A percentile compares a stretch with the other conserved stretches of the same genome.
Evolutionary conservation across 208 protist genomes (phyloP).

Genomic region (Novymonas esmeraldas): DNA sequence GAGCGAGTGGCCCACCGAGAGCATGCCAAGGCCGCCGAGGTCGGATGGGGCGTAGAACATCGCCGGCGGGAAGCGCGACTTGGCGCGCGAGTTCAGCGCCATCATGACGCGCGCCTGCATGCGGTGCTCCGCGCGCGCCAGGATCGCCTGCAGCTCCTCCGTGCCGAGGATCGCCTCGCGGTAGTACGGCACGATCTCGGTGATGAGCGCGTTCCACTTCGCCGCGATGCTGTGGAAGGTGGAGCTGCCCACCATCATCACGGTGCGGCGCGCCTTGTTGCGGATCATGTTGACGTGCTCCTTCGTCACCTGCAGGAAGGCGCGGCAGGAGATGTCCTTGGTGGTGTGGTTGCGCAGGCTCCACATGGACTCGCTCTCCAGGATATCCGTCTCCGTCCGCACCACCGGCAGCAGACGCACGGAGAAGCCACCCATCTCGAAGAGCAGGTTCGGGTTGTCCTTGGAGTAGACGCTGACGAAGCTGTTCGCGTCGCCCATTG

Average conservation of each 20-base stretch:
- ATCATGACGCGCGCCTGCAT: constrained; percentile 99
- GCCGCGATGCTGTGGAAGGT: constrained; percentile 99
- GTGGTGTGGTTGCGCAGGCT: constrained; percentile 98
- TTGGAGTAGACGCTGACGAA: constrained; percentile 99
- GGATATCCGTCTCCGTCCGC: constrained; percentile 91
- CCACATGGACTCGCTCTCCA: constrained; percentile 99
- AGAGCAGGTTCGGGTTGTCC: constrained; percentile 99
- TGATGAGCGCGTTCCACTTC: constrained; percentile 99
- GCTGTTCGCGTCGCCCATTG: constrained; percentile 97
- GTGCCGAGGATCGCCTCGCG: constrained; percentile 98
- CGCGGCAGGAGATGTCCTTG: constrained; percentile 99
- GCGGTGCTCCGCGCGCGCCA: constrained; percentile 99
- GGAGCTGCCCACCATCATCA: constrained; percentile 99
- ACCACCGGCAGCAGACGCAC: constrained; percentile 93
- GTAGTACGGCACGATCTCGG: constrained; percentile 99
- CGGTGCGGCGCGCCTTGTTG: constrained; percentile 98
- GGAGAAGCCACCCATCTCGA: constrained; percentile 99
- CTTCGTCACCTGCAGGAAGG: constrained; percentile 98
- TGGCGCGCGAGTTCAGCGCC: constrained; percentile 99
- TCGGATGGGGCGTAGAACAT: constrained; percentile 99
- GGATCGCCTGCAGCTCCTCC: constrained; percentile 98
- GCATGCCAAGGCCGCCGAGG: constrained; percentile 99
- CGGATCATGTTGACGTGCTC: constrained; percentile 97
- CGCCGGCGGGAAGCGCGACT: constrained; percentile 99
- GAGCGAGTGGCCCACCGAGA: constrained; percentile 99